phyloP scores from a whole-genome alignment of 2,329 filamentous ascomycete species.

The Penicillium sumatraense region DNA sequence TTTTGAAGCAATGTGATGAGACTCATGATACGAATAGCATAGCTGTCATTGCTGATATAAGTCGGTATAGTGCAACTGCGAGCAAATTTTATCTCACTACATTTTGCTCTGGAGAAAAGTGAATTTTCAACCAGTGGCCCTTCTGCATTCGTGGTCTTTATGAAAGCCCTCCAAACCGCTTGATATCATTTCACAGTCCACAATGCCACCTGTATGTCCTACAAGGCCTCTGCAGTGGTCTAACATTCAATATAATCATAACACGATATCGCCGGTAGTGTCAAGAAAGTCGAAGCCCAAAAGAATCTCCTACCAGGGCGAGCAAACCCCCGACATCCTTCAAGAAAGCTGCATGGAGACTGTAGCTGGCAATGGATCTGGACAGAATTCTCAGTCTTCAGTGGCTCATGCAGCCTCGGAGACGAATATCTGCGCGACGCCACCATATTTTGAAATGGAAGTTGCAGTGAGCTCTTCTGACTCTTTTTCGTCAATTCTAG shows the following conservation, averaged over 20 bases:
- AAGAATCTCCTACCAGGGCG: background rate
- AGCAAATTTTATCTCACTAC: too few species aligned
- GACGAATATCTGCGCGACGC: background rate
- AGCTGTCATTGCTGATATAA: too few species aligned
- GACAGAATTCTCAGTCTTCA: background rate
- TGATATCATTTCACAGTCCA: too few species aligned
- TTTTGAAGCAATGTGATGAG: too few species aligned
- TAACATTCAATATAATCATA: background rate
- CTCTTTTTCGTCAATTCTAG: background rate
- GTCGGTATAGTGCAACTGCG: too few species aligned
- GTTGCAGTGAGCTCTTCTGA: background rate
- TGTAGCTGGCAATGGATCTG: background rate
- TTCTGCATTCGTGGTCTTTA: too few species aligned
- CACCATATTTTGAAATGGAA: background rate
- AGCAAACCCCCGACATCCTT: background rate
- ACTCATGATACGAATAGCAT: too few species aligned
- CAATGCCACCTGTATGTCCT: too few species aligned
- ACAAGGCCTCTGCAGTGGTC: background rate
- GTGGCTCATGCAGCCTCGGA: background rate
- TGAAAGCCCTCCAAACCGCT: too few species aligned
- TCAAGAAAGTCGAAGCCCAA: background rate
- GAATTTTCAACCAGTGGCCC: too few species aligned
- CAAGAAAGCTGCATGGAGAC: background rate
- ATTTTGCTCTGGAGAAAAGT: too few species aligned
- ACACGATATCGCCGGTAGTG: background rate